Base-by-base conservation (phyloP, 306 rosid species). In the Dryas drummondii region DNA sequence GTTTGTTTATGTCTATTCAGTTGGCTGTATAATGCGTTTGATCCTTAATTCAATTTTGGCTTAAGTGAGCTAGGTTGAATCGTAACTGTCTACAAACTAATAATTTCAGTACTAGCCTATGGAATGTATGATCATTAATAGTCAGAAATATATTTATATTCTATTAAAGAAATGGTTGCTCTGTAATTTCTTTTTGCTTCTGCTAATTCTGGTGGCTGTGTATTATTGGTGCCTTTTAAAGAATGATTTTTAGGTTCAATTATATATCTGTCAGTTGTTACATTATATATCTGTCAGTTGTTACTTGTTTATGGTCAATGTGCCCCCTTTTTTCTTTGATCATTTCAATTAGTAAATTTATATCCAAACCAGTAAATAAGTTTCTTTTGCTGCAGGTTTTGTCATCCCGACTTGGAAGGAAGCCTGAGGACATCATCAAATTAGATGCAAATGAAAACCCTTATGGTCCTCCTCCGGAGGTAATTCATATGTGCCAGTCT, bases 381-480 rank as follows among this genome's bases (percentile, higher is more conserved):
- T 15, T 52, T 45, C 78, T 80, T 75, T 19, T 68, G 68, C 41
- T 85, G 75, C 80, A 92, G 98, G 93, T 92, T 76, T 76, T 94
- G 78, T 94, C 97, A 9, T 50, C 96, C 6, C 88, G 80, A 71
- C 92, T 91, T 56, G 99, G 99, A 76, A 90, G 96, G 76, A 94
- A 90, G 79, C 97, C 97, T 50, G 99, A 94, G 88, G 97, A 92
- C 71, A 94, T 94, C 79, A 81, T 94, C 85, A 94, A 94, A 82
- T 86, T 94, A 81, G 99, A 92, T 80, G 99, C 99, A 65, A 94
- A 92, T 83, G 99, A 94, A 79, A 92, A 94, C 70, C 99, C 97
- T n/a, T 94, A 94, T 26, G 97, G 97, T 72, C 97, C 97, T 75
- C 97, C 99, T 66, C 99, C 99, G 0, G 99, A 94, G 92, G 99